A percentile compares a stretch with the other conserved stretches of the same genome.
phyloP scores from a whole-genome alignment of 1,284 basidiomycete species.

The Cutaneotrichosporon dermatis region DNA sequence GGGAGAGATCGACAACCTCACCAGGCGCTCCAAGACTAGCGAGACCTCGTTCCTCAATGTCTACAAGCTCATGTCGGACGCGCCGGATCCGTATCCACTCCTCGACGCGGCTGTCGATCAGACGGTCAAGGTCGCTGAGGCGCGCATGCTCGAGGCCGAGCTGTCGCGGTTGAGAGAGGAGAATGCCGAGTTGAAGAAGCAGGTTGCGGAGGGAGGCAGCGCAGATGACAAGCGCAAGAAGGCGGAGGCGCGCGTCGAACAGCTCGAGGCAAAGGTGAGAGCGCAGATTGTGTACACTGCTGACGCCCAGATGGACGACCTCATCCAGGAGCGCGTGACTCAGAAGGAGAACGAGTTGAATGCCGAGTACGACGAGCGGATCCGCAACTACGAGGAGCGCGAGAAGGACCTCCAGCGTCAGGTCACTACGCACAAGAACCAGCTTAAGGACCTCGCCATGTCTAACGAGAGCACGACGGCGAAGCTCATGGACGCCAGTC shows the following conservation, averaged over 20 bases:
- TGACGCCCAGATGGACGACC: conserved; percentile 72
- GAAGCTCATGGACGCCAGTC: conserved; percentile 78
- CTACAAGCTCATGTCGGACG: conserved; percentile 89
- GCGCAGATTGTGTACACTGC: conserved; percentile 19
- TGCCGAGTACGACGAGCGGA: conserved; percentile 90
- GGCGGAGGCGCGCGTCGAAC: conserved; percentile 66
- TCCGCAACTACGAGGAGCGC: conserved; percentile 89
- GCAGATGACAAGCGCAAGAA: conserved; percentile 72
- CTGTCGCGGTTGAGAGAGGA: conserved; percentile 68
- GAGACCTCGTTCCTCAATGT: conserved; percentile 91
- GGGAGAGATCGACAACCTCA: conserved; percentile 89
- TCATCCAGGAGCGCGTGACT: conserved; percentile 75
- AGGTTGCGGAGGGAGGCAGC: conserved; percentile 61
- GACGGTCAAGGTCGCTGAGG: conserved; percentile 78
- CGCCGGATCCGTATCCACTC: conserved; percentile 92
- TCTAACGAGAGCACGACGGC: conserved; percentile 90
- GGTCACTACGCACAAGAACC: conserved; percentile 74
- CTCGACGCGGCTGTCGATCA: conserved; percentile 91
- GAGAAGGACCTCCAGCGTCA: conserved; percentile 88
- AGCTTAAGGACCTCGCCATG: conserved; percentile 79
- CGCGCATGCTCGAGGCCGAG: conserved; percentile 67
- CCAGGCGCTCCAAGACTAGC: conserved; percentile 80
- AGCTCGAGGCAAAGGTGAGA: conserved; percentile 72
- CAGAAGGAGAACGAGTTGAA: conserved; percentile 93
- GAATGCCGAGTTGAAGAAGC: conserved; percentile 69